Conservation (phyloP, 306 rosid species). For the Glycine latifolia region DNA sequence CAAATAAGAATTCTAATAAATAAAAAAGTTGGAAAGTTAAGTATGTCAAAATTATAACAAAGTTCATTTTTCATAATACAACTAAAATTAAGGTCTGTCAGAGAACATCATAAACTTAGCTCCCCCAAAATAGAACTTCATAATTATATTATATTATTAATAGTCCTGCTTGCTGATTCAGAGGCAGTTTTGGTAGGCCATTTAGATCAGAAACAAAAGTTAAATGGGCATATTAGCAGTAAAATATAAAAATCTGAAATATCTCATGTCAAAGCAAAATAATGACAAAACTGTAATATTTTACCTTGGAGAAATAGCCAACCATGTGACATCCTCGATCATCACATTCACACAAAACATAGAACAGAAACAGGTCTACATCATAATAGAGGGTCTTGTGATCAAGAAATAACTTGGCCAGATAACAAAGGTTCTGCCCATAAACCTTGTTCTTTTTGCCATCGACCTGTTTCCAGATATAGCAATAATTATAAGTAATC, state of each 20-base stretch:
- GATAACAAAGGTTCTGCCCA: conserved; percentile 98
- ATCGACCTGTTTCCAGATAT: conserved; percentile 78
- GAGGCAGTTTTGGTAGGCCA: background rate
- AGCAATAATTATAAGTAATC: conserved; percentile 22
- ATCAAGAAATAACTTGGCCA: conserved; percentile 97
- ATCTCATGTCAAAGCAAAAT: conserved; percentile 4
- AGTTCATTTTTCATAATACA: conserved; percentile 11
- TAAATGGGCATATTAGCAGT: conserved; percentile 17
- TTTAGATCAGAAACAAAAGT: conserved; percentile 2
- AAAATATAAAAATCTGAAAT: conserved; percentile 12
- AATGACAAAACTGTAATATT: conserved; percentile 22
- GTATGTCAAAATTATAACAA: conserved; percentile 16
- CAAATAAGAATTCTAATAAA: background rate
- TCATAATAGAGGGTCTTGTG: conserved; percentile 99
- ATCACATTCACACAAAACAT: conserved; percentile 94
- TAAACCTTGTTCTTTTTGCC: conserved; percentile 99
- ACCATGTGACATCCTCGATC: conserved; percentile 99
- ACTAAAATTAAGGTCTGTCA: conserved; percentile 18
- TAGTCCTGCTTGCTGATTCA: conserved; percentile 19
- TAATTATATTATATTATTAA: conserved; percentile 8
- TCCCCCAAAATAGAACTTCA: conserved; percentile 12
- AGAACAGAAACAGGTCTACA: conserved; percentile 95
- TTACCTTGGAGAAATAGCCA: conserved; percentile 98
- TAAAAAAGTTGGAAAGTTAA: background rate
- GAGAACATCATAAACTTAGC: conserved; percentile 20